Evolutionary conservation across 441 rosid genomes (phyloP), one percentile per base, ranked within the genome.

Genomic region (Populus hybrid): DNA sequence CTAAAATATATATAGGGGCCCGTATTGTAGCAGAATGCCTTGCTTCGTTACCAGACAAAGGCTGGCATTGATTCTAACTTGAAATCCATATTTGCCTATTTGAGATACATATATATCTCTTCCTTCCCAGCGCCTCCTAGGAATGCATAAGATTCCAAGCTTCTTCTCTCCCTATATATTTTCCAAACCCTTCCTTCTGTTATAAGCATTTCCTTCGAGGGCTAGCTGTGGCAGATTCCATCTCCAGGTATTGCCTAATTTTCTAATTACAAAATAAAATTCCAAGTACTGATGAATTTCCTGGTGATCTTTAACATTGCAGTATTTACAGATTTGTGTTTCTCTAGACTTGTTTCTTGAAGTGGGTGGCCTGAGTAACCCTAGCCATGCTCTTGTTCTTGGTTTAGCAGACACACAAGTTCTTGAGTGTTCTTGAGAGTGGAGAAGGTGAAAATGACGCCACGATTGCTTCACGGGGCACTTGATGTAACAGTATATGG

Each of bases 401-500:
- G 8, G 30, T 36, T 6, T 20, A 50, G 36, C 36, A 6, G 30
- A 8, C 18, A 34, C 0, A 59, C 61, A 9, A 18, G 11, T 63
- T 3, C 6, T 10, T 20, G 7, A 34, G 76, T 59, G 26, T 30
- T 66, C 14, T 14, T 7, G 57, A 14, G 50, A 46, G 6, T 5
- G 18, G 61, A 34, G 10, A 40, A 38, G 54, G 6, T 14, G 23
- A n/a, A 72, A 69, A 87, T 81, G 87, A 80, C 74, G 74, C 67
- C 40, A 34, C 85, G 69, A 67, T 77, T 89, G 80, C 90, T 95
- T 20, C 98, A 96, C 42, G 98, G 99, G 12, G 93, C 95, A 72
- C 87, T 95, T 54, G 90, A 87, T 76, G 99, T 80, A 64, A 90
- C 97, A 38, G 80, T 95, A 86, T 94, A 84, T 75, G 98, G 91